Conservation (phyloP, 306 rosid species). For the Lagenaria siceraria region DNA sequence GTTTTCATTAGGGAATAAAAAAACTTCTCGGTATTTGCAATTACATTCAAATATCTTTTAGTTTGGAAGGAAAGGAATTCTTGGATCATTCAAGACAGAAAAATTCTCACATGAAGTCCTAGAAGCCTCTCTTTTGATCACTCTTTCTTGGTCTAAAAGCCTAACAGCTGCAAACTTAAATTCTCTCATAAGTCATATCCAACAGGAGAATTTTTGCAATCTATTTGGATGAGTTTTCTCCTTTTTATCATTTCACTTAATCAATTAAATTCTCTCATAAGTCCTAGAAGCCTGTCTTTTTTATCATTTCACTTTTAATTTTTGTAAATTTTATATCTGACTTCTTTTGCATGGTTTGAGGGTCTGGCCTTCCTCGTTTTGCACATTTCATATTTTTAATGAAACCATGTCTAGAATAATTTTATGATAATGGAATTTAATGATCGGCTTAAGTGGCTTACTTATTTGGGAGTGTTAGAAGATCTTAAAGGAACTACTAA, state of each 20-base stretch:
- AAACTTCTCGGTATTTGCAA: not conserved
- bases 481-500: not conserved
- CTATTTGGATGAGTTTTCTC: not conserved
- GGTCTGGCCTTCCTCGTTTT: not conserved
- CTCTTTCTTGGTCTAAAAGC: not conserved
- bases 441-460: not conserved
- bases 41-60: not conserved
- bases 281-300: no score
- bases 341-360: not conserved
- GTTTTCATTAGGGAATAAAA: not conserved
- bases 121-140: not conserved
- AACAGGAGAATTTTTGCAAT: not conserved
- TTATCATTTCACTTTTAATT: not conserved
- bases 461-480: not conserved
- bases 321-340: not conserved
- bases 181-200: not conserved
- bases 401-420: not conserved
- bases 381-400: not conserved
- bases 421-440: not conserved
- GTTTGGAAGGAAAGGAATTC: not conserved
- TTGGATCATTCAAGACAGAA: not conserved
- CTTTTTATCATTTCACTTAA: not conserved
- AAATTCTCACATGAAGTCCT: not conserved
- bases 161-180: not conserved
- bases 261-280: no score